Conservation (phyloP, 2,329 filamentous ascomycete genomes). For the Clonostachys byssicola region DNA sequence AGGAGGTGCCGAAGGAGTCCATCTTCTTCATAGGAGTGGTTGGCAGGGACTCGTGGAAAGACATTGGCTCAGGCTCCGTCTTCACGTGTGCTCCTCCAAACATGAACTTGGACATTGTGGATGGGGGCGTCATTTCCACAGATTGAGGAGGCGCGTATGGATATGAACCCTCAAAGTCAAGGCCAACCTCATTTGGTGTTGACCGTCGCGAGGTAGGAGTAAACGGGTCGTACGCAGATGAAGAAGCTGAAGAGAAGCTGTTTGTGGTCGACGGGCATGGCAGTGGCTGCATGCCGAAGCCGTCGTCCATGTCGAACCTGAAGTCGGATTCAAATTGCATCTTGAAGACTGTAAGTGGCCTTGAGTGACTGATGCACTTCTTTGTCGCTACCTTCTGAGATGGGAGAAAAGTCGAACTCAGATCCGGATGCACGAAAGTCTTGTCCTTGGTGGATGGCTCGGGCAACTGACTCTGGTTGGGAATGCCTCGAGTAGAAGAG, state of each 20-base stretch:
- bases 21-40: constrained; percentile 29
- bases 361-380: too few relatives aligned
- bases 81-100: constrained; percentile 20
- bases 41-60: constrained; percentile 21
- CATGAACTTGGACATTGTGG: constrained; percentile 25
- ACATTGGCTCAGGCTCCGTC: constrained; percentile 23
- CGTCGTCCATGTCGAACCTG: constrained; percentile 32
- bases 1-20: constrained; percentile 26
- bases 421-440: too few relatives aligned
- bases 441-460: neutral
- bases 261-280: constrained; percentile 24
- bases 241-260: constrained; percentile 33
- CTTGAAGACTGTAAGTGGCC: constrained; percentile 4
- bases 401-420: too few relatives aligned
- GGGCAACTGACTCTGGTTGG: constrained; percentile 14
- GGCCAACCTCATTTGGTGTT: constrained; percentile 28
- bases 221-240: constrained; percentile 34
- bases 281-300: constrained; percentile 29
- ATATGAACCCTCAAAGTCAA: constrained; percentile 30
- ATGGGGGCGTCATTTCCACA: constrained; percentile 28
- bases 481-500: constrained; percentile 26
- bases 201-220: constrained; percentile 37
- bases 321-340: constrained; percentile 34
- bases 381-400: too few relatives aligned
- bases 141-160: constrained; percentile 15